Conservation (phyloP, 768 basidiomycete species). For the Lentinula detonsa region DNA sequence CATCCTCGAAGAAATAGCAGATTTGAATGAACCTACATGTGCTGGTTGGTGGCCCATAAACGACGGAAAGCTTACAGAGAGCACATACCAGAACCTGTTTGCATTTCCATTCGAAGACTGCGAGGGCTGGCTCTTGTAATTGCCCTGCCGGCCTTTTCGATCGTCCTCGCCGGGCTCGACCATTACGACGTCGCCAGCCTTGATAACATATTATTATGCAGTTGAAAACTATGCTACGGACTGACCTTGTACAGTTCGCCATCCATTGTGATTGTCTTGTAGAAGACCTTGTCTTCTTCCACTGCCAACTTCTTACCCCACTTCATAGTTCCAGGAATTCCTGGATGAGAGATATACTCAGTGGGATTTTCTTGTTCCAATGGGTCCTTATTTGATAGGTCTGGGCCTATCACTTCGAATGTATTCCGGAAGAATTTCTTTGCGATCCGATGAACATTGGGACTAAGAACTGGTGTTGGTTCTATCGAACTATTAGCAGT, state of each 20-base stretch:
- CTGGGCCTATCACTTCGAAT: slow-evolving; percentile 30
- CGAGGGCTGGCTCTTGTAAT: slow-evolving; percentile 31
- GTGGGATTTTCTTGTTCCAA: neutral
- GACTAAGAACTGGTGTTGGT: neutral
- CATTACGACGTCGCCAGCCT: slow-evolving; percentile 64
- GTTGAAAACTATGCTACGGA: slow-evolving; percentile 2
- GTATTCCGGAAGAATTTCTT: slow-evolving; percentile 15
- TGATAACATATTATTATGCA: neutral
- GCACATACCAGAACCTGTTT: slow-evolving; percentile 52
- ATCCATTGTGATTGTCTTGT: slow-evolving; percentile 46
- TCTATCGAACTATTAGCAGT: neutral
- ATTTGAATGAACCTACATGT: slow-evolving; percentile 61
- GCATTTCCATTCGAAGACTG: slow-evolving; percentile 50
- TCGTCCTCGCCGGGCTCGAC: slow-evolving; percentile 52
- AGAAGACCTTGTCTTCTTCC: slow-evolving; percentile 25
- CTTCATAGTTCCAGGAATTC: slow-evolving; percentile 23
- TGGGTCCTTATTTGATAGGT: slow-evolving; percentile 18
- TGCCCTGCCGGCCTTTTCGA: slow-evolving; percentile 31
- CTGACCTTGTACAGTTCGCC: slow-evolving; percentile 50
- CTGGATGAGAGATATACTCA: slow-evolving; percentile 13
- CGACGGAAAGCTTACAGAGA: neutral
- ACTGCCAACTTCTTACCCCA: slow-evolving; percentile 21
- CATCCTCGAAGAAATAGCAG: slow-evolving; percentile 50
- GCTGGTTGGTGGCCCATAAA: neutral
- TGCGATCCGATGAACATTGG: neutral